Base-by-base conservation (phyloP, 176 grass and related monocot genomes). In the Musa acuminata region DNA sequence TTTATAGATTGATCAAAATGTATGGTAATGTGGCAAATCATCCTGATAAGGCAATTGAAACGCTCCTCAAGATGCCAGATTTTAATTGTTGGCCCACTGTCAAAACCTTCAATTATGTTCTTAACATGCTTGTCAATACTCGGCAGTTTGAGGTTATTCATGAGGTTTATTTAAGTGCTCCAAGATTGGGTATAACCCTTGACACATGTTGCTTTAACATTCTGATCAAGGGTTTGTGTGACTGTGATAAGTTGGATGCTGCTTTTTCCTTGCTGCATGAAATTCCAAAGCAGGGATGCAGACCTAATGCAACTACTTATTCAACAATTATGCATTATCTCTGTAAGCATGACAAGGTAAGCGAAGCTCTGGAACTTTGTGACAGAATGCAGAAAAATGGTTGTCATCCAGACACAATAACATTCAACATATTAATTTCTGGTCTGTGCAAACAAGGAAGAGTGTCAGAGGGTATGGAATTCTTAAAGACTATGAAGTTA, bases 171-270 rank as follows among this genome's bases (percentile, higher is more conserved):
- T 60, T 64, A 0, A 92, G 87, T 43, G 85, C 87, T 2, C 76
- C 83, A 4, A 79, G 55, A 52, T 60, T 97, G 75, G 90, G 90
- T 0, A 69, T 97, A 70, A 73, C 78, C 0, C 21, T 93, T 7
- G 94, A 98, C 71, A 91, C 90, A 2, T 93, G 88, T 75, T 91
- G 82, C 74, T 87, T 98, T 72, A 98, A 98, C 64, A 98, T 93
- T 78, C 86, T 98, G 48, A 80, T 93, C 71, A 93, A 87, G 75
- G 90, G 84, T 11, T 76, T 93, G 69, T 93, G 88, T 55, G 88
- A 93, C 10, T 83, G 78, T 1, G 77, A 78, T 1, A 88, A 85
- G 59, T 81, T 93, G 59, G 72, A 81, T 65, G 84, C 80, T 53
- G 90, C 90, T 8, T 51, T 84, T 12, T 88, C 86, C 17, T 77